Conservation (phyloP, 148 eudicot genomes). For the Linanthus parryae region DNA sequence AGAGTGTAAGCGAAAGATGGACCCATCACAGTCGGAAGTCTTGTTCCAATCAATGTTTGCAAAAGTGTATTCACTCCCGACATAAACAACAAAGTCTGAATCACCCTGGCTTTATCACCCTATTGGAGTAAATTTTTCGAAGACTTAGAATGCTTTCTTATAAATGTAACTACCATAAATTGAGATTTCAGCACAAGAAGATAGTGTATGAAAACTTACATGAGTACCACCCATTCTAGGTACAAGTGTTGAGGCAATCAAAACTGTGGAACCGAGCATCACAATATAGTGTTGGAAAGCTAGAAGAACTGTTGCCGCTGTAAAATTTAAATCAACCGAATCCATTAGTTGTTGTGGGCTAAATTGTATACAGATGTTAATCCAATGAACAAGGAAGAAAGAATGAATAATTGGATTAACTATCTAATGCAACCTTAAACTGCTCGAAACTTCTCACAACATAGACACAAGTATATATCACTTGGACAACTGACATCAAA, state of each 20-base stretch:
- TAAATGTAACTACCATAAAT: no score
- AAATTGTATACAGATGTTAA: neutral
- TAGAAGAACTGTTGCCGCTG: conserved; percentile 65
- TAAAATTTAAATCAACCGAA: conserved; percentile 8
- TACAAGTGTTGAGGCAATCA: conserved; percentile 63
- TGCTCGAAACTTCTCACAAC: no score
- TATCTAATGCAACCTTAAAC: no score
- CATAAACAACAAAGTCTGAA: conserved; percentile 74
- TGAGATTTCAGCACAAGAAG: neutral
- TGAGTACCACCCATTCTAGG: conserved; percentile 77
- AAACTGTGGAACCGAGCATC: conserved; percentile 87
- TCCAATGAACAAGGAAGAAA: neutral
- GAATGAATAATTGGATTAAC: no score
- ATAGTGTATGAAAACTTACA: conserved; percentile 34
- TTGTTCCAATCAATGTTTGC: conserved; percentile 75
- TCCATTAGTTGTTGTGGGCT: neutral
- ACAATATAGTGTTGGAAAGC: conserved; percentile 93
- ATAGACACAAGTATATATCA: no score
- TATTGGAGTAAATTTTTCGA: conserved; percentile 18
- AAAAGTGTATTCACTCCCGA: conserved; percentile 85
- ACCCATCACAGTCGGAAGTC: conserved; percentile 97
- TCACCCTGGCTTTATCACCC: conserved; percentile 95
- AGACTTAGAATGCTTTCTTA: no score
- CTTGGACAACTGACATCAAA: no score
- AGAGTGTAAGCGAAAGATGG: conserved; percentile 74